These are phyloP conservation scores for Dactylorhiza incarnata DNA, from an alignment of 106 monocot genomes.

Conservation along the genomic window DNA sequence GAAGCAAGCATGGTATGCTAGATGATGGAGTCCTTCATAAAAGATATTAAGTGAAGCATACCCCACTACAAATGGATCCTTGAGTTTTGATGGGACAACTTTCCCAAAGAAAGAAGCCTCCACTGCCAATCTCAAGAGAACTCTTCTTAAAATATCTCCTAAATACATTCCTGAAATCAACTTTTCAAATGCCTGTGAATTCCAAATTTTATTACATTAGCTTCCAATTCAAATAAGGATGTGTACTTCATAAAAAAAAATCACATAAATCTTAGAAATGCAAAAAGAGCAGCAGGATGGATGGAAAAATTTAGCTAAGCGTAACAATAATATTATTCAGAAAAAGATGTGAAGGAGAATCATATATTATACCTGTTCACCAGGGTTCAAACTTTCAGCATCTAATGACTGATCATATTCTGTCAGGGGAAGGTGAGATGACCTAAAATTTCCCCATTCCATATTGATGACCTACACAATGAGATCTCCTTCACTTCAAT, in stretches of 20 bases:
- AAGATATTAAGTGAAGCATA: constrained; percentile 12
- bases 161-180: constrained; percentile 93
- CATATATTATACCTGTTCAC: constrained; percentile 65
- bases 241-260: neutral
- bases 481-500: neutral
- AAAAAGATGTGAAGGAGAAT: neutral
- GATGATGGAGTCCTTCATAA: neutral
- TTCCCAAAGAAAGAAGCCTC: constrained; percentile 86
- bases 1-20: too few relatives aligned
- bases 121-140: constrained; percentile 68
- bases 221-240: neutral
- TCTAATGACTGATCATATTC: constrained; percentile 77
- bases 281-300: neutral
- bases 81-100: constrained; percentile 57
- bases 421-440: constrained; percentile 73
- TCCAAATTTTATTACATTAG: neutral
- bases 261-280: neutral
- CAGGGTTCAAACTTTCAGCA: constrained; percentile 81
- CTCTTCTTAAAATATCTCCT: constrained; percentile 86
- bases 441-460: constrained; percentile 98
- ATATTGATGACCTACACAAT: constrained; percentile 82
- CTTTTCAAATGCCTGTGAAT: constrained; percentile 81
- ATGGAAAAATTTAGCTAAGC: neutral
- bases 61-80: constrained; percentile 63
- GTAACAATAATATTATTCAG: neutral